Evolutionary conservation across 2,329 filamentous ascomycete species (phyloP).

Genomic region (Fusarium albidum): DNA sequence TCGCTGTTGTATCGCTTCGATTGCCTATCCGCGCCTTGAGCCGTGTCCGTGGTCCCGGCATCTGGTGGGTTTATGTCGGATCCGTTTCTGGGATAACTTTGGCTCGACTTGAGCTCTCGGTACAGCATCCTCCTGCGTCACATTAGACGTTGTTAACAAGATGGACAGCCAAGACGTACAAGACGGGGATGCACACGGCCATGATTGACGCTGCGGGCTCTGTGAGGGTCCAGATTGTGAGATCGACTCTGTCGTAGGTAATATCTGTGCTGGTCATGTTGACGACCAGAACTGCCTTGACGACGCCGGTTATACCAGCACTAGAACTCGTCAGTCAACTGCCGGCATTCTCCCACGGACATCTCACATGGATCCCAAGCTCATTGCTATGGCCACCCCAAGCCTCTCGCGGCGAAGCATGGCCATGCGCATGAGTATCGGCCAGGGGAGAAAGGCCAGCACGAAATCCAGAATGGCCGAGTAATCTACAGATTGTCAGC

Average conservation of each 20-base stretch:
- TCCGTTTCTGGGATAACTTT: constrained; percentile 36
- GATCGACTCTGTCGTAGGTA: constrained; percentile 46
- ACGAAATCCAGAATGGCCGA: constrained; percentile 47
- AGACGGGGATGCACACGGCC: constrained; percentile 45
- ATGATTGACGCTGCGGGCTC: constrained; percentile 48
- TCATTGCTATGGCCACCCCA: constrained; percentile 48
- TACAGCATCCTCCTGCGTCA: constrained; percentile 44
- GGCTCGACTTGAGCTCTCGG: constrained; percentile 43
- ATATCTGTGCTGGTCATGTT: constrained; percentile 44
- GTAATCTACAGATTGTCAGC: constrained; percentile 40
- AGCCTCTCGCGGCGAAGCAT: constrained; percentile 45
- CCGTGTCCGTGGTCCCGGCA: constrained; percentile 5
- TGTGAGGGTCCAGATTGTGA: constrained; percentile 47
- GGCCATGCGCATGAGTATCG: constrained; percentile 44
- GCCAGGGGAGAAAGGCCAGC: constrained; percentile 45
- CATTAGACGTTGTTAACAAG: constrained; percentile 20
- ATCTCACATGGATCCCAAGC: constrained; percentile 45
- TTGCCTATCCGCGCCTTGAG: constrained; percentile 13
- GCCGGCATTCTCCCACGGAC: too few species aligned
- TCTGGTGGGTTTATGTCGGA: constrained; percentile 27
- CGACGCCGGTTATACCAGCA: constrained; percentile 44
- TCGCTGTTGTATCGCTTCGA: constrained; percentile 30
- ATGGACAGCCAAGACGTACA: constrained; percentile 34
- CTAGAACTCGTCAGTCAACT: constrained; percentile 32
- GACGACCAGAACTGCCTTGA: constrained; percentile 45